Base-by-base conservation (phyloP, 768 basidiomycete species). In the Pisolithus sp. region DNA sequence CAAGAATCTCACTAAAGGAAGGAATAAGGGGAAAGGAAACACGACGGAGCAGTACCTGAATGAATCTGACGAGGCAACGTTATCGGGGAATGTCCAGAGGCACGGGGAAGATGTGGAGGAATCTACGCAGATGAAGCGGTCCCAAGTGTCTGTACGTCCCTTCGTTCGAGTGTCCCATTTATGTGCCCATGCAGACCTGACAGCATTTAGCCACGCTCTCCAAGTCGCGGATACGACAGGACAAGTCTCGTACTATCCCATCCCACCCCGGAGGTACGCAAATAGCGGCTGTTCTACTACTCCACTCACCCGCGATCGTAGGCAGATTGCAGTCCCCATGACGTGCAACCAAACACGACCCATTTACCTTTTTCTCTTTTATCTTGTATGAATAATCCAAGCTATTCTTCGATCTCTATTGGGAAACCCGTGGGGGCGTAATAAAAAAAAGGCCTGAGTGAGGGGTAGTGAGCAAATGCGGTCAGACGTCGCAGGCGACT, bases 401-500 rank as follows among this genome's bases (percentile, higher is more conserved):
- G n/a, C n/a, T 95, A 76, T 99, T 99, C 75, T 98, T 96, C 82
- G 98, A 98, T 66, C 78, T 97, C 7, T 99, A n/a, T n/a, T n/a
- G n/a, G n/a, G n/a, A n/a, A n/a, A n/a, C n/a, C n/a, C n/a, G n/a
- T n/a, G n/a, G n/a, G n/a, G n/a, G n/a, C n/a, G n/a, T n/a, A n/a
- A n/a, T n/a, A n/a, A n/a, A 7, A 79, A 53, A 7, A 86, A 67
- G 38, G 83, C 76, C 87, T 89, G 57, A 2, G 98, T 69, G n/a
- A n/a, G n/a, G n/a, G n/a, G n/a, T n/a, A n/a, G n/a, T n/a, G n/a
- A n/a, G n/a, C n/a, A n/a, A n/a, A n/a, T n/a, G n/a, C n/a, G n/a
- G n/a, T n/a, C n/a, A n/a, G n/a, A n/a, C n/a, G n/a, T n/a, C n/a
- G n/a, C n/a, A n/a, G n/a, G n/a, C n/a, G n/a, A n/a, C n/a, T n/a